These are phyloP conservation scores for Petunia secreta DNA, from an alignment of 257 asterid species.

Conservation along the genomic window DNA sequence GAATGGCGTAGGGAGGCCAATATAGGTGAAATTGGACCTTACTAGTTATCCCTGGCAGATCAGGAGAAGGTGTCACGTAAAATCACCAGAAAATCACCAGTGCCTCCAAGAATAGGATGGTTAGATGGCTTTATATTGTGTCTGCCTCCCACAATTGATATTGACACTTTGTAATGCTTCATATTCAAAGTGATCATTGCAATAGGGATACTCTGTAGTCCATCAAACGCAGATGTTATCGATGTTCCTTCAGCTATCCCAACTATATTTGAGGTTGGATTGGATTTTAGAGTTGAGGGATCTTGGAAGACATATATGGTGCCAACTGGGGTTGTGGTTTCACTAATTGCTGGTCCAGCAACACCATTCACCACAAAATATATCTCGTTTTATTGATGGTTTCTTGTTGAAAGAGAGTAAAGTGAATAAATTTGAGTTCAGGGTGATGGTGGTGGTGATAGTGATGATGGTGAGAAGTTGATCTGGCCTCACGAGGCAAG, in stretches of 20 bases:
- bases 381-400: slow-evolving; percentile 35
- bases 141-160: slow-evolving; percentile 34
- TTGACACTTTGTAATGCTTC: slow-evolving; percentile 33
- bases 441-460: slow-evolving; percentile 19
- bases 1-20: slow-evolving; percentile 35
- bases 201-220: slow-evolving; percentile 34
- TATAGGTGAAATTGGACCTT: slow-evolving; percentile 37
- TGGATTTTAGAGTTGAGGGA: slow-evolving; percentile 31
- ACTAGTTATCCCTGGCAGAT: slow-evolving; percentile 28
- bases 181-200: slow-evolving; percentile 32
- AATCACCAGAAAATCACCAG: too few relatives aligned
- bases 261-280: slow-evolving; percentile 23
- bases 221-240: slow-evolving; percentile 28
- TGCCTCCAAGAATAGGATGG: slow-evolving; percentile 36
- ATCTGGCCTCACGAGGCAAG: slow-evolving; percentile 11
- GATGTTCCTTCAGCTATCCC: slow-evolving; percentile 38
- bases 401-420: slow-evolving; percentile 36
- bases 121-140: slow-evolving; percentile 34
- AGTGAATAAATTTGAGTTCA: slow-evolving; percentile 30
- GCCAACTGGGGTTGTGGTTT: slow-evolving; percentile 37
- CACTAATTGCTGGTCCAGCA: slow-evolving; percentile 27
- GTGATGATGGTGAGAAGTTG: slow-evolving; percentile 25
- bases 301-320: slow-evolving; percentile 35
- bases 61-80: slow-evolving; percentile 35
- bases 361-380: slow-evolving; percentile 32